phyloP scores from a whole-genome alignment of 331 rosid genomes.

The Prunus yedoensis region DNA sequence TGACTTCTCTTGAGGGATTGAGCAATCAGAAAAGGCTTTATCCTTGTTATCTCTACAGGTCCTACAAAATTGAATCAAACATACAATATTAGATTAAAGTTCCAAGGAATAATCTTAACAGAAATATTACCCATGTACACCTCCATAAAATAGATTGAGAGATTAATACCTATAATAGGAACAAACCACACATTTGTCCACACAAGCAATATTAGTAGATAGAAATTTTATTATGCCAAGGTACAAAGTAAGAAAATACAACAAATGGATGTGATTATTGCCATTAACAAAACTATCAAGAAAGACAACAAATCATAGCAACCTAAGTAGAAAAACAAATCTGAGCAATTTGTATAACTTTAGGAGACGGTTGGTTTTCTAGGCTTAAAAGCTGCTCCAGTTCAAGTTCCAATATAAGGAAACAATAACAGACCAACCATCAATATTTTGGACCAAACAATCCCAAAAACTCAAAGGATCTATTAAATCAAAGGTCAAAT shows the following conservation, averaged over 20 bases:
- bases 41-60: constrained; percentile 77
- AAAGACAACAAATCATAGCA: not conserved
- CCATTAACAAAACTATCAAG: not conserved
- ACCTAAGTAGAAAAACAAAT: not conserved
- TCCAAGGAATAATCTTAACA: constrained; percentile 3
- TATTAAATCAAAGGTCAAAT: not conserved
- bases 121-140: not conserved
- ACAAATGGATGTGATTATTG: not conserved
- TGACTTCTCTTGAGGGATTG: constrained; percentile 91
- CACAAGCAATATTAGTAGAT: not conserved
- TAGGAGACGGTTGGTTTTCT: not conserved
- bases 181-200: not conserved
- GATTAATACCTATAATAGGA: not conserved
- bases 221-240: not conserved
- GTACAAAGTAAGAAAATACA: not conserved
- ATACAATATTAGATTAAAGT: constrained; percentile 18
- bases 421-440: not conserved
- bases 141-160: not conserved
- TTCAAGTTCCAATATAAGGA: not conserved
- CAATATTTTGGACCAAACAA: not conserved
- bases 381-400: not conserved
- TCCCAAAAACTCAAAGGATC: not conserved
- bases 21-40: constrained; percentile 68
- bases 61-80: constrained; percentile 55
- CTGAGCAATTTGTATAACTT: too few relatives aligned